These are phyloP conservation scores for Willaertia magna DNA, from an alignment of 208 protist species.

Conservation along the genomic window DNA sequence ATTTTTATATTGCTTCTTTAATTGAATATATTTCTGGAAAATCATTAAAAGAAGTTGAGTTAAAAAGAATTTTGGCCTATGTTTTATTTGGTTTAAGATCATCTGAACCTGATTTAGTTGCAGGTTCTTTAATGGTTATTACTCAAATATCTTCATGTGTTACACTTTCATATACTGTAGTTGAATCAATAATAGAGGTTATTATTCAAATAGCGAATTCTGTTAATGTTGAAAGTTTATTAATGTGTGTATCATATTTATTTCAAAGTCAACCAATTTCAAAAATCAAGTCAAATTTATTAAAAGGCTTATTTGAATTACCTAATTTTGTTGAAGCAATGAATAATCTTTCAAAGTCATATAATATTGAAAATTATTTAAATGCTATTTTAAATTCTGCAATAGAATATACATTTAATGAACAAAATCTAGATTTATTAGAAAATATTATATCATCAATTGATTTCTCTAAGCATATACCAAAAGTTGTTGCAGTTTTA, in stretches of 20 bases:
- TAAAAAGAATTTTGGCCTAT: conserved; percentile 16
- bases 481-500: background rate
- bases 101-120: background rate
- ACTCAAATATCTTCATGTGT: conserved; percentile 17
- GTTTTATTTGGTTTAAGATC: conserved; percentile 19
- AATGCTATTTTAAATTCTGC: background rate
- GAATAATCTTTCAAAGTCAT: background rate
- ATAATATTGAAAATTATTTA: conserved; percentile 17
- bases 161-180: background rate
- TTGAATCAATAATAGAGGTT: conserved; percentile 8
- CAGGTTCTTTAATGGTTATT: conserved; percentile 24
- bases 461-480: background rate
- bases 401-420: background rate
- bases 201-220: background rate
- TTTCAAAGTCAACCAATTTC: conserved; percentile 15
- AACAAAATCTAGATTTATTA: background rate
- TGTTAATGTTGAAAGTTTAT: background rate
- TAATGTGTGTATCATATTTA: conserved; percentile 9
- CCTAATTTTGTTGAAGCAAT: background rate
- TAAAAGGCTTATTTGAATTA: conserved; percentile 4
- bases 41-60: conserved; percentile 6
- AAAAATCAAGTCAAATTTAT: background rate
- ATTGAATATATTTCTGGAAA: background rate
- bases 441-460: background rate
- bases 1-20: background rate